Evolutionary conservation across 352 stramenopile species (phyloP).

Genomic region (Pythium diclinum): DNA sequence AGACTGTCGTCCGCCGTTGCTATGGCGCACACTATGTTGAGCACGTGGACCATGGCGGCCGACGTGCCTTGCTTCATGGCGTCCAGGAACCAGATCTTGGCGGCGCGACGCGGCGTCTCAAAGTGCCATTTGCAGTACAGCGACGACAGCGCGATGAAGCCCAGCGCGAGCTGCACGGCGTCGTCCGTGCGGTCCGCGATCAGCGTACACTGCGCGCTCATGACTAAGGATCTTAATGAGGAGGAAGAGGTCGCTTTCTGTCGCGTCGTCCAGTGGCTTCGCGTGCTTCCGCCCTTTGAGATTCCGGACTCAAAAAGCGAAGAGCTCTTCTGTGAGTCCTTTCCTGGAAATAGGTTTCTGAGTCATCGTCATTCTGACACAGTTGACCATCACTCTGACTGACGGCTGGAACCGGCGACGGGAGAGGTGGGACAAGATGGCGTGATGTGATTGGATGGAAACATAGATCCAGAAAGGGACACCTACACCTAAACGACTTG

Average conservation of each 20-base stretch:
- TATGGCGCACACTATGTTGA: slow-evolving; percentile 80
- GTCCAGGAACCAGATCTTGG: slow-evolving; percentile 81
- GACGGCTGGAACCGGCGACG: neutral
- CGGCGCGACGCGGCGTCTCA: slow-evolving; percentile 54
- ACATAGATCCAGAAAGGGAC: neutral
- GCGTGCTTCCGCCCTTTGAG: neutral
- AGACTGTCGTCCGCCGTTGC: slow-evolving; percentile 57
- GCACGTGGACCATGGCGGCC: slow-evolving; percentile 71
- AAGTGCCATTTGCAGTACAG: slow-evolving; percentile 78
- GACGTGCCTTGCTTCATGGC: slow-evolving; percentile 82
- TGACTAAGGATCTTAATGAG: neutral
- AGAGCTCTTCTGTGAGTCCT: neutral
- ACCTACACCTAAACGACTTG: neutral
- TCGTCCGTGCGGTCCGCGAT: slow-evolving; percentile 69
- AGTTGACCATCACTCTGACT: neutral
- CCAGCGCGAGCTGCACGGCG: slow-evolving; percentile 71
- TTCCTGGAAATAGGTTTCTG: neutral
- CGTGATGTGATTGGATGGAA: neutral
- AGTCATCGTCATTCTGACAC: neutral
- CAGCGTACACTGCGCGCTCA: slow-evolving; percentile 56
- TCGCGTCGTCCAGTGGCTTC: slow-evolving; percentile 10
- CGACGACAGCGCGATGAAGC: slow-evolving; percentile 73
- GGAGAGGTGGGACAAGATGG: neutral
- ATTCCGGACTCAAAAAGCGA: neutral
- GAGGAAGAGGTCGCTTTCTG: slow-evolving; percentile 4